These are phyloP conservation scores for Kodamaea laetipori DNA, from an alignment of 805 yeast species.

Conservation along the genomic window DNA sequence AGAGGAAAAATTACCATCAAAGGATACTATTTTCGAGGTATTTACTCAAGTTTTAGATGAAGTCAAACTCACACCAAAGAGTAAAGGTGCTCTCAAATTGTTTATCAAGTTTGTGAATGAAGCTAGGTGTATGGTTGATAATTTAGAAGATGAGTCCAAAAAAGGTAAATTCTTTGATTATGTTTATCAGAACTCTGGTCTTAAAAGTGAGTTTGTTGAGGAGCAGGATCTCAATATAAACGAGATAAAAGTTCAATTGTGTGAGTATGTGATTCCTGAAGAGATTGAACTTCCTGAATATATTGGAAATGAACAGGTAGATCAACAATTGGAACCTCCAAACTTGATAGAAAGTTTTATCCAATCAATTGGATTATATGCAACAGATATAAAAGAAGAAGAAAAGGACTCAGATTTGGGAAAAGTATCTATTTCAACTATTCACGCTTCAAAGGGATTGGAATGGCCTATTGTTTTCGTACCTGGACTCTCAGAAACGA, in stretches of 20 bases:
- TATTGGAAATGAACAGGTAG: not conserved
- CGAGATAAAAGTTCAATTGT: conserved; percentile 42
- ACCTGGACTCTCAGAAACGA: conserved; percentile 68
- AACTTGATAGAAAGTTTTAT: conserved; percentile 28
- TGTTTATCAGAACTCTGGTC: conserved; percentile 31
- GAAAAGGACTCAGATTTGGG: conserved; percentile 19
- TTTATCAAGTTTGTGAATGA: conserved; percentile 31
- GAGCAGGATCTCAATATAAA: conserved; percentile 40
- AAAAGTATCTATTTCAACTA: conserved; percentile 63
- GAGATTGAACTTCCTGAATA: not conserved
- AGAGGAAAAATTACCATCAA: conserved; percentile 1
- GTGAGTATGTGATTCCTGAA: conserved; percentile 35
- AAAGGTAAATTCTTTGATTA: conserved; percentile 22
- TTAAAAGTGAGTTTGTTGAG: conserved; percentile 27
- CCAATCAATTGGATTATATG: conserved; percentile 38
- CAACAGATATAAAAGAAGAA: conserved; percentile 23
- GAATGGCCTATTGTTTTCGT: conserved; percentile 95
- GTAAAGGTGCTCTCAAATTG: conserved; percentile 19
- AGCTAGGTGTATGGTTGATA: conserved; percentile 17
- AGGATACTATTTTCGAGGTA: not conserved
- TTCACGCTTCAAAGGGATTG: conserved; percentile 90
- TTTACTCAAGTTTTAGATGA: not conserved
- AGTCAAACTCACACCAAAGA: conserved; percentile 18
- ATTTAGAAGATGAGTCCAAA: conserved; percentile 13
- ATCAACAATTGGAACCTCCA: conserved; percentile 10